A percentile compares a stretch with the other conserved stretches of the same genome.
These are phyloP conservation scores for Phytophthora nicotianae DNA, from an alignment of 352 stramenopile genomes.

Conservation along the genomic window DNA sequence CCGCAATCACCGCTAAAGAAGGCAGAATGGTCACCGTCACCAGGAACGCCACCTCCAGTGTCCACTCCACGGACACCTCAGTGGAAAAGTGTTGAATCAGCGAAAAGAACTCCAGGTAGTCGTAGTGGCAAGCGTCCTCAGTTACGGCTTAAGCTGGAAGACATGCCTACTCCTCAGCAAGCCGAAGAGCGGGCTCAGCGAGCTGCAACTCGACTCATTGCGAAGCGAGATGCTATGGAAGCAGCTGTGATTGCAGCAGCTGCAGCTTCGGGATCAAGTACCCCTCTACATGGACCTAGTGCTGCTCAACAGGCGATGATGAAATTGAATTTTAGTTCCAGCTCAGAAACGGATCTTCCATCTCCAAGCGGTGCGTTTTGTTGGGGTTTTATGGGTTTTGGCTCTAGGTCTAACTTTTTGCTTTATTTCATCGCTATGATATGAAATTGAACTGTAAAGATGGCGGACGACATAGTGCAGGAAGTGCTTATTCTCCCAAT, in stretches of 20 bases:
- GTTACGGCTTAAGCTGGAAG: slow-evolving; percentile 80
- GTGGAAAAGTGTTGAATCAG: slow-evolving; percentile 36
- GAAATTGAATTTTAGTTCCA: slow-evolving; percentile 77
- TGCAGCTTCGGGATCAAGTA: slow-evolving; percentile 22
- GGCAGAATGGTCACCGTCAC: slow-evolving; percentile 7
- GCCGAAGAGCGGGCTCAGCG: slow-evolving; percentile 80
- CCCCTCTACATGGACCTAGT: slow-evolving; percentile 35
- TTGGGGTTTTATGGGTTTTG: slow-evolving; percentile 2
- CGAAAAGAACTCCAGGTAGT: slow-evolving; percentile 18
- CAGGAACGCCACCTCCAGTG: slow-evolving; percentile 19
- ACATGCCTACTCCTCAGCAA: slow-evolving; percentile 88
- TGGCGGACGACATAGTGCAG: slow-evolving; percentile 61
- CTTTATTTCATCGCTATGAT: slow-evolving; percentile 2
- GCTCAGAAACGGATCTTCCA: slow-evolving; percentile 65
- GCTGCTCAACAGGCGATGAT: slow-evolving; percentile 74
- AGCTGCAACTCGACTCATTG: slow-evolving; percentile 73
- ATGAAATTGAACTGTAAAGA: slow-evolving; percentile 31
- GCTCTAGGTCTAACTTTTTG: slow-evolving; percentile 12
- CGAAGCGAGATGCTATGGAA: slow-evolving; percentile 75
- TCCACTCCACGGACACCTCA: slow-evolving; percentile 20
- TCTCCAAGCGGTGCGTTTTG: slow-evolving; percentile 63
- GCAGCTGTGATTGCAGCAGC: slow-evolving; percentile 47
- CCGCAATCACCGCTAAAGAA: slow-evolving; percentile 14
- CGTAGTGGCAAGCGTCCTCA: slow-evolving; percentile 57
- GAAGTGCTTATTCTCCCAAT: slow-evolving; percentile 88